Evolutionary conservation across 345 rosid genomes (phyloP).

Genomic region (Leavenworthia alabamica): DNA sequence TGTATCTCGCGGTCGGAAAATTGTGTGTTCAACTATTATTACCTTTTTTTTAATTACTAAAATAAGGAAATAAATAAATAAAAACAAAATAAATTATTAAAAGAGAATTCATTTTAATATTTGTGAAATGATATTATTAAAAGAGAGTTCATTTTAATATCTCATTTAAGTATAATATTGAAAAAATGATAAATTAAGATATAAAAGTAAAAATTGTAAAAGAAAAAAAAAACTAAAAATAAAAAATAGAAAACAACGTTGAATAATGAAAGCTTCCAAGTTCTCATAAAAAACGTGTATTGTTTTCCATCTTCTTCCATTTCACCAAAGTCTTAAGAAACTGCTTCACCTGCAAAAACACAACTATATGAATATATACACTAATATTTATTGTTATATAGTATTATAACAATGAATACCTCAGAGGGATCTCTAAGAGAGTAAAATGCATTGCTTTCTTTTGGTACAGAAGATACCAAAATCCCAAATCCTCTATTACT

Average conservation of each 20-base stretch:
- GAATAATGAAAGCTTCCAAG: constrained; percentile 7
- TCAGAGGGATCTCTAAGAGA: constrained; percentile 75
- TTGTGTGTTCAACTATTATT: not conserved
- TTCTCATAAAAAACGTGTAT: constrained; percentile 6
- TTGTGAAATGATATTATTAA: not conserved
- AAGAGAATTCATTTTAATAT: not conserved
- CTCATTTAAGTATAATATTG: constrained; percentile 11
- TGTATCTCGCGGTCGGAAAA: not conserved
- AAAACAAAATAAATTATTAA: too few relatives aligned
- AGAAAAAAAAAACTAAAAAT: not conserved
- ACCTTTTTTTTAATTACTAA: not conserved
- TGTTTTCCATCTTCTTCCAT: constrained; percentile 43
- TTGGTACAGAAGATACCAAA: constrained; percentile 70
- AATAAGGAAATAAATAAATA: not conserved
- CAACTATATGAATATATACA: not conserved
- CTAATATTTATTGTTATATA: too few relatives aligned
- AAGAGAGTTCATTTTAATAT: not conserved
- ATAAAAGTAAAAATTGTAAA: not conserved
- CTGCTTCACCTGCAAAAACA: constrained; percentile 61
- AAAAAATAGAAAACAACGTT: not conserved
- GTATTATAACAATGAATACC: constrained; percentile 50
- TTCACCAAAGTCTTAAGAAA: constrained; percentile 63
- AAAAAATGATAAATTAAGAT: constrained; percentile 18
- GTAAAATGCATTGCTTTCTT: constrained; percentile 68
- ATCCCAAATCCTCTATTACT: constrained; percentile 69